Conservation (phyloP, 2,329 filamentous ascomycete genomes). For the Septoria petroselini region DNA sequence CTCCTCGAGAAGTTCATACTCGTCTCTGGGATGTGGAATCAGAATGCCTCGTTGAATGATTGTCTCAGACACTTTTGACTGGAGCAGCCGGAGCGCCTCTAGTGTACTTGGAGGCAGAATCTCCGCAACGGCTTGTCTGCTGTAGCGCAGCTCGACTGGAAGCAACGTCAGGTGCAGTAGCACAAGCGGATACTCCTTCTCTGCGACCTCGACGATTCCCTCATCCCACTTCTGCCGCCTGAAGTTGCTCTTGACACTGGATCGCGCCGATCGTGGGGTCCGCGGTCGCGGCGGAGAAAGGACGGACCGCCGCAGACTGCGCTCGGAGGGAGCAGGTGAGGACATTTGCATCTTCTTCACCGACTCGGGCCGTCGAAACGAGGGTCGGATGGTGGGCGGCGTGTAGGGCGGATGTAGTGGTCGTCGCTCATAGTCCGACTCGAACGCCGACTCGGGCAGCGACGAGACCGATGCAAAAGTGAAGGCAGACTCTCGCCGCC, state of each 20-base stretch:
- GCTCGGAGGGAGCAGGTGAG: constrained; percentile 58
- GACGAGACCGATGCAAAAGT: constrained; percentile 36
- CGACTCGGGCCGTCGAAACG: constrained; percentile 67
- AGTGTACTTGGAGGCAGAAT: constrained; percentile 51
- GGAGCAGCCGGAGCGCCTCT: constrained; percentile 64
- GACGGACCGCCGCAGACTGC: constrained; percentile 40
- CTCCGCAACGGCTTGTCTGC: constrained; percentile 48
- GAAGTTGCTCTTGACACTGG: constrained; percentile 53
- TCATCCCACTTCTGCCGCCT: constrained; percentile 28
- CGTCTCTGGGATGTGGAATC: constrained; percentile 72
- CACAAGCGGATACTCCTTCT: constrained; percentile 58
- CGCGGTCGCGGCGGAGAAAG: constrained; percentile 45
- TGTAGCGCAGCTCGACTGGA: constrained; percentile 64
- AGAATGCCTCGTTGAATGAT: constrained; percentile 70
- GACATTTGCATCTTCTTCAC: constrained; percentile 70
- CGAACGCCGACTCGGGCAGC: constrained; percentile 33
- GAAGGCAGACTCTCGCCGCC: constrained; percentile 29
- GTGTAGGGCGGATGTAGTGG: constrained; percentile 45
- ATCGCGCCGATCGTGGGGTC: constrained; percentile 41
- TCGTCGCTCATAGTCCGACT: constrained; percentile 29
- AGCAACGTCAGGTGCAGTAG: constrained; percentile 74
- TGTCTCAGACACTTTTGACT: constrained; percentile 68
- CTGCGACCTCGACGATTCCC: constrained; percentile 18
- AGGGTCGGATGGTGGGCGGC: constrained; percentile 58
- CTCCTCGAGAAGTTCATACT: constrained; percentile 77